Evolutionary conservation across 2,329 filamentous ascomycete genomes (phyloP), one percentile per base, ranked within the genome.

Genomic region (Arthrobotrys conoides): DNA sequence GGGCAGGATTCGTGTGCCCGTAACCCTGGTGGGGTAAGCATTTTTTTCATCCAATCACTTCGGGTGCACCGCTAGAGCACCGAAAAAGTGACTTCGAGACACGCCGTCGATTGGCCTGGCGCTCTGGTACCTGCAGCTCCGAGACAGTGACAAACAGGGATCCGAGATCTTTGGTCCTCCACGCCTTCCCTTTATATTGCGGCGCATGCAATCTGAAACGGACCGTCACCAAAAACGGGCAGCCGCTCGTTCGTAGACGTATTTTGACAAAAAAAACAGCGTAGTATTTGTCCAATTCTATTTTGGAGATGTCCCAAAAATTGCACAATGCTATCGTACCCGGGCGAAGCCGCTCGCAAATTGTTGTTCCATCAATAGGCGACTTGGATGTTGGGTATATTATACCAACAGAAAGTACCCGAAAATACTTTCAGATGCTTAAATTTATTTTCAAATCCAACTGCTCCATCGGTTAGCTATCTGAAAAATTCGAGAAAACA

Each of bases 121-220:
- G 53, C 53, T 48, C 22, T 72, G 44, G 75, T 78, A 78, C 75
- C 68, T 78, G 75, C 68, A 78, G 68, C 20, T 68, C 53, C 68
- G 68, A 78, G 75, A 72, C 75, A 71, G 64, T 16, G 48, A 64
- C 53, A 30, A 44, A 38, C 75, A 78, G 68, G 75, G 68, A 49
- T 68, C 49, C 57, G 51, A 65, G 65, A 73, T 67, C 70, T 73
- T 61, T 67, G 46, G 61, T 59, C 55, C 44, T 61, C 70, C 46
- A 48, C 64, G 48, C 75, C 68, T 78, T 64, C 75, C 67, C 33
- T 38, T 78, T 78, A 57, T 46, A 78, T 68, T 71, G 75, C 75
- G 66, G 69, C 75, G 75, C 68, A 71, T 63, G 68, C 30, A 61
- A 22, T 59, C 68, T 78, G 75, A 78, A 78, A 78, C 75, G 61